Conservation (phyloP, 2,329 filamentous ascomycete genomes). For the Penicillium sp. region DNA sequence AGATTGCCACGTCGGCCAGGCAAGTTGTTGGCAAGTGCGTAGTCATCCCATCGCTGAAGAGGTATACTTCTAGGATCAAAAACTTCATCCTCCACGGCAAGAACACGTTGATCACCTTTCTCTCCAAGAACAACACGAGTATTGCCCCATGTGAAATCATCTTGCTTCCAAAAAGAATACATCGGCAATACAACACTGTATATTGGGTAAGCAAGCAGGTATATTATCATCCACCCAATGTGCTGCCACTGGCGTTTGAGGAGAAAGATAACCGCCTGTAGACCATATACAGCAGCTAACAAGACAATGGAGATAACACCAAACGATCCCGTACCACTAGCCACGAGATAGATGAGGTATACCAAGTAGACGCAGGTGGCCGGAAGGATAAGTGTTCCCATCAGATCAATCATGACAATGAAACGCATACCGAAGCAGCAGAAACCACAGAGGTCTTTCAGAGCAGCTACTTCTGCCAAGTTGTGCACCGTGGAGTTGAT, state of each 20-base stretch:
- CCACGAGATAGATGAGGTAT: constrained; percentile 79
- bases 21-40: constrained; percentile 78
- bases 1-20: constrained; percentile 78
- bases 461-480: constrained; percentile 79
- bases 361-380: constrained; percentile 81
- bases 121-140: constrained; percentile 96
- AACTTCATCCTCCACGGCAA: constrained; percentile 75
- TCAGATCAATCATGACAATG: constrained; percentile 88
- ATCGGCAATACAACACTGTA: constrained; percentile 87
- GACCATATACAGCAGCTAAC: constrained; percentile 86
- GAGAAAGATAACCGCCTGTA: constrained; percentile 94
- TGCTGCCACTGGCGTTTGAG: constrained; percentile 98
- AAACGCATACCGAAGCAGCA: constrained; percentile 99
- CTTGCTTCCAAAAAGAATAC: constrained; percentile 99
- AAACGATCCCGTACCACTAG: constrained; percentile 67
- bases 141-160: constrained; percentile 98
- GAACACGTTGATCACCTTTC: constrained; percentile 83
- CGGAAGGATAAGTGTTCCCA: constrained; percentile 87
- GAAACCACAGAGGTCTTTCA: constrained; percentile 96
- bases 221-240: constrained; percentile 99
- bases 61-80: constrained; percentile 93
- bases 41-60: constrained; percentile 95
- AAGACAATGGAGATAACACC: constrained; percentile 85
- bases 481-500: constrained; percentile 99
- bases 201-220: constrained; percentile 90